phyloP scores from a whole-genome alignment of 106 monocot genomes.

The Vanilla planifolia region DNA sequence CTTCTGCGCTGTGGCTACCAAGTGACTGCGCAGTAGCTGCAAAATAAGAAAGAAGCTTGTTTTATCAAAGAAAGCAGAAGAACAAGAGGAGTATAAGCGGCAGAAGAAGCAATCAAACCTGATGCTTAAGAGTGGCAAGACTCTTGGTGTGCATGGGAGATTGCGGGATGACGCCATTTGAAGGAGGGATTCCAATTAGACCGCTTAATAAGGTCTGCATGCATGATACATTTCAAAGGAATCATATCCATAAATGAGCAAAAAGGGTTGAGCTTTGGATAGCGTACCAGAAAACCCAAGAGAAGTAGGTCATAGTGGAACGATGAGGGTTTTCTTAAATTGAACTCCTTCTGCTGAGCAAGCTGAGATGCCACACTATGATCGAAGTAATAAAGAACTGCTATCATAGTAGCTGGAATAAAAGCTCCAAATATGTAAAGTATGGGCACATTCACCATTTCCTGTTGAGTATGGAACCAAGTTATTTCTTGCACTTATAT shows the following conservation, averaged over 20 bases:
- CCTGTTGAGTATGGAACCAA: conserved; percentile 26
- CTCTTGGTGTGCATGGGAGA: conserved; percentile 81
- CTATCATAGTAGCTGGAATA: conserved; percentile 78
- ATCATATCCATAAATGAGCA: neutral
- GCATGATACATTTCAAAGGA: neutral
- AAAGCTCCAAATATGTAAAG: conserved; percentile 73
- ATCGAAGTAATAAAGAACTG: conserved; percentile 69
- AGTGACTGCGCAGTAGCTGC: conserved; percentile 42
- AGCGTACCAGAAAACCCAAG: conserved; percentile 5
- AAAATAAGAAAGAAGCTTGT: neutral
- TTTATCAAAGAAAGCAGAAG: neutral
- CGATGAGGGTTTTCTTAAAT: conserved; percentile 66
- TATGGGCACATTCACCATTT: conserved; percentile 54
- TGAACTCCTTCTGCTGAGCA: conserved; percentile 74
- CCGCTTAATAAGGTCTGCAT: conserved; percentile 58
- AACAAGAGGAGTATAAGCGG: neutral
- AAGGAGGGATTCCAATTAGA: conserved; percentile 59
- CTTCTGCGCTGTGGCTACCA: conserved; percentile 45
- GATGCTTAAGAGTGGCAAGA: conserved; percentile 68
- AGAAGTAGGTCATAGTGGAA: conserved; percentile 68
- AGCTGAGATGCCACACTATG: conserved; percentile 81
- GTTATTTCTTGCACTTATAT: too few relatives aligned
- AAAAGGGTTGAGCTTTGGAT: neutral
- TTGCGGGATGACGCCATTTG: conserved; percentile 75
- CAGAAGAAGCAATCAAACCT: too few relatives aligned